Percentiles rank a stretch among this genome's conserved stretches.
phyloP scores from a whole-genome alignment of 2,329 filamentous ascomycete species.

The Phyllosticta citriasiana region DNA sequence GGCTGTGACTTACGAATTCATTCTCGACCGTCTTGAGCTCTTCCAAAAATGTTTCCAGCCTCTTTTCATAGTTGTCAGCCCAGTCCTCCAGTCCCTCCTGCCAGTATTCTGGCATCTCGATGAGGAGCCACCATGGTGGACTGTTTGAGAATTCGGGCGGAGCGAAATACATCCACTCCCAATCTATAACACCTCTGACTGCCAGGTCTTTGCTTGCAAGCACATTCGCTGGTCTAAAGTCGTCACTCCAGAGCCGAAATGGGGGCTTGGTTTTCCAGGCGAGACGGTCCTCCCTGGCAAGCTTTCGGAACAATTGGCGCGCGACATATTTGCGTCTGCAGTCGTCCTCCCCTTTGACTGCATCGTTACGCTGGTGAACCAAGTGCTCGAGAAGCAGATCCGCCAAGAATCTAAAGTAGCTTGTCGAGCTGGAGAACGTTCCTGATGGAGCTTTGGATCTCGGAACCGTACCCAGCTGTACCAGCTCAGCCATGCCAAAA shows the following conservation, averaged over 20 bases:
- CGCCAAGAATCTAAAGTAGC: conserved; percentile 17
- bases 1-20: not conserved
- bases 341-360: conserved; percentile 22
- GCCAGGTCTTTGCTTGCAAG: conserved; percentile 17
- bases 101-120: conserved; percentile 15
- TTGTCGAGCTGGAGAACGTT: not conserved
- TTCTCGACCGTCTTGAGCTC: not conserved
- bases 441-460: not conserved
- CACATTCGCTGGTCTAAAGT: not conserved
- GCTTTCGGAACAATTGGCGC: conserved; percentile 10
- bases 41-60: not conserved
- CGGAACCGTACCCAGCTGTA: not conserved
- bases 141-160: conserved; percentile 27
- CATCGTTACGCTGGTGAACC: conserved; percentile 30
- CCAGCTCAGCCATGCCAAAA: not conserved
- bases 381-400: conserved; percentile 35
- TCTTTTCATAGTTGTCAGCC: not conserved
- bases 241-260: not conserved
- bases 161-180: conserved; percentile 32
- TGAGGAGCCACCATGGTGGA: conserved; percentile 30
- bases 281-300: not conserved
- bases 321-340: conserved; percentile 26
- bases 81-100: conserved; percentile 9
- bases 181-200: conserved; percentile 18
- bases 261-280: not conserved